phyloP scores from a whole-genome alignment of 139 green algal genomes.

The Pleodorina starrii region DNA sequence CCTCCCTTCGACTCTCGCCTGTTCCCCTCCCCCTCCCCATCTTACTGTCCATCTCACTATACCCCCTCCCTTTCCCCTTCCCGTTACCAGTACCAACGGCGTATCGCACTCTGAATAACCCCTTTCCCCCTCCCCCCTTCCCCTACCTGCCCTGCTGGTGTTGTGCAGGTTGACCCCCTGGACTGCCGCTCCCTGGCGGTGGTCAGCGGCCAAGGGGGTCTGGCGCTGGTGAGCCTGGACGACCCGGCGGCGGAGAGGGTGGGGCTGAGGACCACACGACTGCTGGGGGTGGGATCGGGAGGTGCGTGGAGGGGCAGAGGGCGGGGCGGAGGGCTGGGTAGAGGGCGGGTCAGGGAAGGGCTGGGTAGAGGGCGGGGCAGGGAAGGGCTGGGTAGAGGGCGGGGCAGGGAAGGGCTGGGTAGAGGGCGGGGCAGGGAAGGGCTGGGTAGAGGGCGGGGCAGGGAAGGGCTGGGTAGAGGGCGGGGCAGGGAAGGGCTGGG shows the following conservation, averaged over 20 bases:
- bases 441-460: too few relatives aligned
- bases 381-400: background rate
- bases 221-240: conserved; percentile 69
- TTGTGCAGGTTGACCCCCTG: conserved; percentile 66
- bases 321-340: background rate
- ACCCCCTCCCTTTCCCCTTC: too few relatives aligned
- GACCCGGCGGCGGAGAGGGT: conserved; percentile 56
- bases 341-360: too few relatives aligned
- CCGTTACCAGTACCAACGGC: too few relatives aligned
- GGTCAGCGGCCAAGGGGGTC: conserved; percentile 65
- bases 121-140: too few relatives aligned
- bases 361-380: background rate
- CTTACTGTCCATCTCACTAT: too few relatives aligned
- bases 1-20: too few relatives aligned
- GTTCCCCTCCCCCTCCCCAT: too few relatives aligned
- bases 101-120: too few relatives aligned
- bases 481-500: too few relatives aligned
- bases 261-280: conserved; percentile 69
- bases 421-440: background rate
- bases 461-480: too few relatives aligned
- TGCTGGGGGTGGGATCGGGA: conserved; percentile 48
- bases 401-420: background rate
- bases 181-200: conserved; percentile 76
- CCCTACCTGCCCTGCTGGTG: too few relatives aligned
- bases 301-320: background rate